Percentiles rank a stretch among this genome's conserved stretches.
These are phyloP conservation scores for Fraxinus excelsior DNA, from an alignment of 257 asterid species.

Conservation along the genomic window DNA sequence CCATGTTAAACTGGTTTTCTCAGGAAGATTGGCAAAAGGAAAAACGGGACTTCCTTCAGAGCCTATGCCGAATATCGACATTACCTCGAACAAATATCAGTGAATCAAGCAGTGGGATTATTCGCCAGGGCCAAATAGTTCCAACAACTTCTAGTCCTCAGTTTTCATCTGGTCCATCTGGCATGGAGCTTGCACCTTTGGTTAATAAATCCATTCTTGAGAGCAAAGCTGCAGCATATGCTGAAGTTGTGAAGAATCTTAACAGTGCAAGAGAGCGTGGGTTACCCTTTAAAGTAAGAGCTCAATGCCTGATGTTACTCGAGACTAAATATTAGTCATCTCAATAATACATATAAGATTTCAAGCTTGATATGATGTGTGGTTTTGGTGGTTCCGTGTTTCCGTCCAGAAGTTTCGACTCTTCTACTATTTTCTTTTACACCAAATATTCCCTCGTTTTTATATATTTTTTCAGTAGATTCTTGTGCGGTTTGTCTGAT, in stretches of 20 bases:
- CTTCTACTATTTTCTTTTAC: not conserved
- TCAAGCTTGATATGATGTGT: not conserved
- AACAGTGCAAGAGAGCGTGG: conserved; percentile 83
- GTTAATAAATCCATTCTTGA: conserved; percentile 64
- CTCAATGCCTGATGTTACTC: conserved; percentile 6
- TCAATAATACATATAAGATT: conserved; percentile 4
- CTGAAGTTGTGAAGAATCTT: conserved; percentile 80
- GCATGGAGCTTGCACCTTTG: conserved; percentile 57
- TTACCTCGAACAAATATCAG: conserved; percentile 71
- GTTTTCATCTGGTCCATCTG: conserved; percentile 56
- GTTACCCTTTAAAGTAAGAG: conserved; percentile 68
- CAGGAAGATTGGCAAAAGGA: conserved; percentile 99
- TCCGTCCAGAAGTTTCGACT: not conserved
- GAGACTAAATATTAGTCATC: conserved; percentile 8
- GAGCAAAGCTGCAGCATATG: conserved; percentile 81
- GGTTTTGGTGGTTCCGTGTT: not conserved
- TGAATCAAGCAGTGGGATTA: conserved; percentile 48
- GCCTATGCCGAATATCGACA: conserved; percentile 76
- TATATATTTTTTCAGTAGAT: not conserved
- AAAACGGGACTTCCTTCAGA: conserved; percentile 84
- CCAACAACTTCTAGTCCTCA: conserved; percentile 62
- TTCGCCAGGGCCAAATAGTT: conserved; percentile 67
- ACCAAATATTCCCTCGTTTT: conserved; percentile 1
- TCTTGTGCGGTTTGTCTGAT: conserved; percentile 17
- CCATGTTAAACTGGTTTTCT: conserved; percentile 26